Evolutionary conservation across 2,329 filamentous ascomycete genomes (phyloP), one percentile per base, ranked within the genome.

Genomic region (Exserohilum rostratum): DNA sequence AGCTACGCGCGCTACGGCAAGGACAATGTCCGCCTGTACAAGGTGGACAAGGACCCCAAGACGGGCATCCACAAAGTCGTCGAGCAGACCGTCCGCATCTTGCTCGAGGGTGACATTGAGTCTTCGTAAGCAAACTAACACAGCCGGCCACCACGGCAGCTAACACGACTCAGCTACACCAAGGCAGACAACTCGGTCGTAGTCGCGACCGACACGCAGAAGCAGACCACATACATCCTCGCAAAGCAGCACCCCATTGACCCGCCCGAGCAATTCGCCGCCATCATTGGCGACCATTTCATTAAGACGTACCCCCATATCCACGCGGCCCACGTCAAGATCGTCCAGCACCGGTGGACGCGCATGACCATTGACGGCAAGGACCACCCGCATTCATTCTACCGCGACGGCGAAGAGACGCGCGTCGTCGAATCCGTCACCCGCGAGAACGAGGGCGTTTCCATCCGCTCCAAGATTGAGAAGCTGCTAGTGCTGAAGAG

Each of bases 11-110:
- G 88, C 73, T 93, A 93, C 76, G 90, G 90, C 80, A 93, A 99
- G 86, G 95, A 98, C 85, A 98, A 99, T 81, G 89, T 99, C 83
- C 93, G 95, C 71, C 87, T 99, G 69, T 96, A 90, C 86, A 99
- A 99, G 79, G 92, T 97, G 70, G 84, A 96, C 71, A 87, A 87
- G 68, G 87, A 98, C 76, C 81, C 86, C 72, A 81, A 86, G 69
- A 89, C 90, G 15, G 89, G 90, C 52, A 82, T 86, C 18, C 93
- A 99, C 77, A 90, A 88, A 6, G 90, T 98, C 65, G 90, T 89
- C 37, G 95, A 99, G 79, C 96, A 96, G 89, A 97, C 92, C 35
- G 90, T 99, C 67, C 90, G 90, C 79, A 91, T 92, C 60, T 83
- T 98, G 46, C 85, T 99, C 27, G 92, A 98, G 80, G 95, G 95